Percentiles rank a stretch among this genome's conserved stretches.
These are phyloP conservation scores for Xanthoceras sorbifolium DNA, from an alignment of 345 rosid species.

Conservation along the genomic window DNA sequence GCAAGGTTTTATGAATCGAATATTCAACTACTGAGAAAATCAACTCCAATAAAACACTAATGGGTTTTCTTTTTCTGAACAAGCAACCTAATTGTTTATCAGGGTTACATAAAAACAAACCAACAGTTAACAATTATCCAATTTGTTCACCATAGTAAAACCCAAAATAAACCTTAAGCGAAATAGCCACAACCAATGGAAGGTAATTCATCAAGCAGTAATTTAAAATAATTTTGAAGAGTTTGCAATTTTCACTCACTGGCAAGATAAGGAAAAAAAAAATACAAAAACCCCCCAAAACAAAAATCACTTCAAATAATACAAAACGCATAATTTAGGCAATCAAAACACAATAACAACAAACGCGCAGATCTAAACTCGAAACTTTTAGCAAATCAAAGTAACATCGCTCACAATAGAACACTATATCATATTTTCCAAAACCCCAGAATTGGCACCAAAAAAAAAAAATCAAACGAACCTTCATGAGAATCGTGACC, in stretches of 20 bases:
- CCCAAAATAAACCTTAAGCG: neutral
- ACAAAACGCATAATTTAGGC: neutral
- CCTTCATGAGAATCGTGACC: slow-evolving; percentile 47
- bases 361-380: slow-evolving; percentile 9
- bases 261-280: neutral
- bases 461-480: slow-evolving; percentile 1
- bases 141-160: neutral
- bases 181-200: too few species aligned
- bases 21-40: slow-evolving; percentile 4
- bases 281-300: slow-evolving; percentile 7
- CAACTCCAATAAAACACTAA: neutral
- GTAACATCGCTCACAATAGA: neutral
- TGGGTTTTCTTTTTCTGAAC: neutral
- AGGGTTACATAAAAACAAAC: neutral
- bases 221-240: neutral
- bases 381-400: neutral
- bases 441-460: neutral
- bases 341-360: neutral
- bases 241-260: neutral
- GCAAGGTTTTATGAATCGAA: slow-evolving; percentile 6
- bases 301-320: neutral
- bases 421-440: neutral
- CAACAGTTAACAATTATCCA: neutral
- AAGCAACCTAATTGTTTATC: neutral
- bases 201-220: too few species aligned